Evolutionary conservation across 1,139 yeast genomes (phyloP).

Genomic region (Blastobotrys niveus): DNA sequence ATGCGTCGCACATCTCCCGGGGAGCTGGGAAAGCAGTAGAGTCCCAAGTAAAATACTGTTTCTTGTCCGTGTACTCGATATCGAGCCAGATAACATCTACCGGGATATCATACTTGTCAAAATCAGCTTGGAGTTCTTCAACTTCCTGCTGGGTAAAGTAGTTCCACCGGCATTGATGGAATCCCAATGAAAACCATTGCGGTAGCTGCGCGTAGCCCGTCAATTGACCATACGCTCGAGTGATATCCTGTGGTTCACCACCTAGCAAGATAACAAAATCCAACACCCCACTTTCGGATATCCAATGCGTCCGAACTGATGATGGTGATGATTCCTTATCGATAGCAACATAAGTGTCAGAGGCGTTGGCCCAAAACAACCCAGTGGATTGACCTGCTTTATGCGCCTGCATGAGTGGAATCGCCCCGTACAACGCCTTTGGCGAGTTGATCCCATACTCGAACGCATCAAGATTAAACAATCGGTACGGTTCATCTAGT

Average conservation of each 20-base stretch:
- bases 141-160: slow-evolving; percentile 14
- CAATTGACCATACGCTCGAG: slow-evolving; percentile 53
- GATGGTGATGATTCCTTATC: slow-evolving; percentile 29
- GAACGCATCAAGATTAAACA: slow-evolving; percentile 85
- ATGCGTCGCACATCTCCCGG: slow-evolving; percentile 51
- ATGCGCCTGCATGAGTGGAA: slow-evolving; percentile 73
- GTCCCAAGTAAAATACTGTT: slow-evolving; percentile 91
- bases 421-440: slow-evolving; percentile 86
- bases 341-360: slow-evolving; percentile 83
- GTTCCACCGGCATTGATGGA: slow-evolving; percentile 27
- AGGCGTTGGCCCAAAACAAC: slow-evolving; percentile 81
- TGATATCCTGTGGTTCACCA: slow-evolving; percentile 51
- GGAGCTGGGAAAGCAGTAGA: slow-evolving; percentile 69
- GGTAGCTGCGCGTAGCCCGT: slow-evolving; percentile 76
- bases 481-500: slow-evolving; percentile 58
- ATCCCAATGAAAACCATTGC: slow-evolving; percentile 15
- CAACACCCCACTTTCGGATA: slow-evolving; percentile 76
- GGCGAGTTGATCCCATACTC: slow-evolving; percentile 77
- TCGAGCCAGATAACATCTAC: slow-evolving; percentile 20
- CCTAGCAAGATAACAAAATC: slow-evolving; percentile 68
- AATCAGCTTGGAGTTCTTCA: slow-evolving; percentile 10
- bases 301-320: slow-evolving; percentile 64
- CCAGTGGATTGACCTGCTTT: slow-evolving; percentile 57
- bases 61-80: slow-evolving; percentile 54
- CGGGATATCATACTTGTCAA: slow-evolving; percentile 17